Percentiles rank a stretch among this genome's conserved stretches.
Evolutionary conservation across 129 eudicot species (phyloP).

Genomic region (Flaveria robusta): DNA sequence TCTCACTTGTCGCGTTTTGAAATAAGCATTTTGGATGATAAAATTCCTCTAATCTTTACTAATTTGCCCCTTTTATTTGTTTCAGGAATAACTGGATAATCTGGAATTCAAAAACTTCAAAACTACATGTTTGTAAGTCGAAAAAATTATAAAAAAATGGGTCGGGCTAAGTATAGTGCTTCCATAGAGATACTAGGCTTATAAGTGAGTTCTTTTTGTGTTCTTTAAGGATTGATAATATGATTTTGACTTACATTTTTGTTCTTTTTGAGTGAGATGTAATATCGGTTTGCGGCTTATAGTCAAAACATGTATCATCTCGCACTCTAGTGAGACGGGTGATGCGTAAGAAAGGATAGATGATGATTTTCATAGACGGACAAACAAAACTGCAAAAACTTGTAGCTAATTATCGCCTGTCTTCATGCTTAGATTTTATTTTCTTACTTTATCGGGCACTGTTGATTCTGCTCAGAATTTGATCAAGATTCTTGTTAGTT

Average conservation of each 20-base stretch:
- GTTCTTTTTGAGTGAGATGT: constrained; percentile 66
- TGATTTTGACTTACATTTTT: constrained; percentile 48
- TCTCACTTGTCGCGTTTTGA: background rate
- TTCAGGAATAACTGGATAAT: constrained; percentile 56
- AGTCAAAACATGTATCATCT: constrained; percentile 56
- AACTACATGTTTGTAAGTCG: constrained; percentile 32
- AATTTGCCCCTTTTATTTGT: constrained; percentile 11
- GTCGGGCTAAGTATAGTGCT: constrained; percentile 9
- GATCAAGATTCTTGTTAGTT: constrained; percentile 35
- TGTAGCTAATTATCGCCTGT: constrained; percentile 30
- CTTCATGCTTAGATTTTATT: constrained; percentile 20
- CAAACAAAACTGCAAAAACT: constrained; percentile 26
- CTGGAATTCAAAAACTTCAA: constrained; percentile 29
- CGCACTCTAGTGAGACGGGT: constrained; percentile 48
- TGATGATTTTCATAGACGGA: constrained; percentile 14
- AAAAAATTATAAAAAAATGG: constrained; percentile 19
- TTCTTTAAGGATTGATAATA: constrained; percentile 42
- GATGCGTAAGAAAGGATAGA: constrained; percentile 42
- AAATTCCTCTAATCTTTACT: constrained; percentile 9
- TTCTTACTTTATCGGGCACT: constrained; percentile 22
- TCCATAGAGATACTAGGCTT: constrained; percentile 46
- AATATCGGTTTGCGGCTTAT: constrained; percentile 70
- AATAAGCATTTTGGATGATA: background rate
- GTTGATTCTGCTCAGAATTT: constrained; percentile 29
- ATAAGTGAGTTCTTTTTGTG: constrained; percentile 39